Base-by-base conservation (phyloP, 768 basidiomycete species). In the Mycena epipterygia region DNA sequence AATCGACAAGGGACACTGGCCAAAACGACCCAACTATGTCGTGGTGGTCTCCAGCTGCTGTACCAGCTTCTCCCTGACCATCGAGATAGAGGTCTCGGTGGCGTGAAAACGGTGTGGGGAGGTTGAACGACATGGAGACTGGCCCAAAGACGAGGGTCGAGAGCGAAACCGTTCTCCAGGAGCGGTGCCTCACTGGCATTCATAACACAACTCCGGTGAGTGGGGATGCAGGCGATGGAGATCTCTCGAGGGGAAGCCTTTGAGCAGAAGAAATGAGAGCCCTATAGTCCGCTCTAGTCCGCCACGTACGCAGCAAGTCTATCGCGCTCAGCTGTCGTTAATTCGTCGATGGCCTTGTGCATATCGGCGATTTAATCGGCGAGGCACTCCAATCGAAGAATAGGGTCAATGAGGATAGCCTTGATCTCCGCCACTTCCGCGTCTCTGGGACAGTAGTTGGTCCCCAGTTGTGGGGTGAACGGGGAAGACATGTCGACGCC, bases 81-180 rank as follows among this genome's bases (percentile, higher is more conserved):
- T n/a, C n/a, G n/a, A 21, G 8, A 8, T 8, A 2, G 30, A 11
- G 19, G 7, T 4, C 7, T 14, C 27, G 16, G 16, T 14, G 32
- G 2, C 6, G 11, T 25, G 49, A 3, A 51, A 30, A 4, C 27
- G 14, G 25, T n/a, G n/a, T n/a, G n/a, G n/a, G n/a, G n/a, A n/a
- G 27, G 49, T 6, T 52, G 30, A 12, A 33, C 51, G 21, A 52
- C n/a, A 21, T 52, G 51, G 17, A 52, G 51, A 4, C 51, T 55
- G 8, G 65, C 68, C 79, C 79, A 80, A 4, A 80, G 64, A 19
- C 57, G 68, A 23, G 79, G 79, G 80, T 80, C 19, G 71, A 57
- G 8, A 68, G 68, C 5, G 70, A 70, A 8, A 79, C 49, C 11
- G 59, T 63, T 11, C 80, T 75, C 80, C 79, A 80, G 0, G 69